Evolutionary conservation across 495 filamentous ascomycete genomes (phyloP), one percentile per base, ranked within the genome.

Genomic region (Hypoxylon lenormandii): DNA sequence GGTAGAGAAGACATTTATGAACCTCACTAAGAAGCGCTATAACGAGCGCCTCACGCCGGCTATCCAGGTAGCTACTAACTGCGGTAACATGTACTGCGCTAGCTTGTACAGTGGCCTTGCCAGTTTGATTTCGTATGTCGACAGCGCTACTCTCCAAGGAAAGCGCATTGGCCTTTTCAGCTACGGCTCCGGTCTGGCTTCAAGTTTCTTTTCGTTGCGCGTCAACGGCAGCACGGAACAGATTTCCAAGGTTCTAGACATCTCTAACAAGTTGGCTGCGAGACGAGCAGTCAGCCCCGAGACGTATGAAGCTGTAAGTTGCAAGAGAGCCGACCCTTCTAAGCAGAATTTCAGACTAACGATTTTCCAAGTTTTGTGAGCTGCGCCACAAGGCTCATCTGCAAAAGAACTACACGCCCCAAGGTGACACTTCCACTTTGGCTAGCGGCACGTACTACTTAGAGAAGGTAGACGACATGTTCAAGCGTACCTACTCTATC

Each of bases 21-120:
- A 75, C 50, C 87, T 98, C 64, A 89, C 92, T 76, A 98, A 98
- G 90, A 97, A 97, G 88, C 89, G 89, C 60, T 98, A 93, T 83
- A 87, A 89, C 69, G 88, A 93, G 79, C 91, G 93, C 78, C 91
- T 98, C 60, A 83, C 89, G 76, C 93, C 96, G 37, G 81, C 85
- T 74, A 91, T 95, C 76, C 84, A 96, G 77, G 91, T 96, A 19
- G 90, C 95, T 36, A 97, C 93, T 43, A 89, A 92, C 82, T 97
- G 93, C 80, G 96, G 95, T 79, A 98, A 98, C 86, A 98, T 97
- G 96, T 98, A 98, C 83, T 94, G 90, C 73, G 95, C 90, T 50
- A 97, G 92, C 76, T 91, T 98, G 70, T 98, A 93, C 83, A 89
- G 88, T 60, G 92, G 92, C 57, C 84, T 98, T 45, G 86, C 88